These are phyloP conservation scores for Fragaria nilgerrensis DNA, from an alignment of 306 rosid genomes.

Conservation along the genomic window DNA sequence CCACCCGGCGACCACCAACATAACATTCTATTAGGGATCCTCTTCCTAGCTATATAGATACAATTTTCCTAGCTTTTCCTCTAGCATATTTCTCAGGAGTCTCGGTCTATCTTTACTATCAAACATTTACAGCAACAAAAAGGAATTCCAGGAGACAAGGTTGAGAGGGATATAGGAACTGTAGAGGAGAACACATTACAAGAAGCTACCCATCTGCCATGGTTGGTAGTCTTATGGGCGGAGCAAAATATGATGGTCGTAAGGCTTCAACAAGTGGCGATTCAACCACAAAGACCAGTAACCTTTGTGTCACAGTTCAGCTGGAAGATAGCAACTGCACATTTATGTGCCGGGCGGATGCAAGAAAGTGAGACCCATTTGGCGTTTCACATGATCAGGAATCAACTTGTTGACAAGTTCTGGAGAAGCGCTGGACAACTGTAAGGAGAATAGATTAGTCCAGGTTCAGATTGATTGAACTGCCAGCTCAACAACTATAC, in stretches of 20 bases:
- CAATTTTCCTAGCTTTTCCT: conserved; percentile 50
- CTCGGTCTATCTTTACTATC: conserved; percentile 58
- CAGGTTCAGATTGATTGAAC: background rate
- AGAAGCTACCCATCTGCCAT: conserved; percentile 44
- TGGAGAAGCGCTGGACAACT: conserved; percentile 75
- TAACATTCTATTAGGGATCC: conserved; percentile 45
- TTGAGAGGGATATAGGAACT: conserved; percentile 26
- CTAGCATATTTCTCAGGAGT: conserved; percentile 53
- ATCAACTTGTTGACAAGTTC: conserved; percentile 80
- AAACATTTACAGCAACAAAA: conserved; percentile 61
- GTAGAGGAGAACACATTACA: conserved; percentile 43
- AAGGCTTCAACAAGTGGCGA: conserved; percentile 39
- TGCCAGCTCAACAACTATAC: background rate
- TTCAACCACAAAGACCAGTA: conserved; percentile 54
- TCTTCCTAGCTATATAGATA: conserved; percentile 59
- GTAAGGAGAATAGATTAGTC: conserved; percentile 25
- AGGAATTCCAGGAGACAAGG: conserved; percentile 23
- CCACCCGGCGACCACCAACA: conserved; percentile 50
- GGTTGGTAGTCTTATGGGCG: conserved; percentile 36
- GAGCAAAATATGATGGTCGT: conserved; percentile 39
- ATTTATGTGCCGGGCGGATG: conserved; percentile 59
- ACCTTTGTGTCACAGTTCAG: conserved; percentile 46
- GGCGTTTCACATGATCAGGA: conserved; percentile 89
- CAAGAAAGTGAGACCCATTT: conserved; percentile 56
- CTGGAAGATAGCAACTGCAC: conserved; percentile 42